Conservation (phyloP, 805 yeast species). For the Kurtzmaniella fragi region DNA sequence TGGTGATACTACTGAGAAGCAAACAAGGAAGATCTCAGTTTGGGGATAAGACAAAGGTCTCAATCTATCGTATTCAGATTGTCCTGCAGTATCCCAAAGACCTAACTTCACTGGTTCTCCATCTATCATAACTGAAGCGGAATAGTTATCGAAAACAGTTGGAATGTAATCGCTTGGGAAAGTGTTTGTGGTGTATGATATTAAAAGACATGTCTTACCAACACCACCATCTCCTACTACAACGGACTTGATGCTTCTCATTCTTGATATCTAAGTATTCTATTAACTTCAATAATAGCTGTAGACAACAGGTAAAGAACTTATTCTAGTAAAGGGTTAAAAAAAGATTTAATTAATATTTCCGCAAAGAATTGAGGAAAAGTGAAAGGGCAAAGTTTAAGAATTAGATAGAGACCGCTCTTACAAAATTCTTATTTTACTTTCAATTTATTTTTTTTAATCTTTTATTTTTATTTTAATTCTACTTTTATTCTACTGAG, state of each 20-base stretch:
- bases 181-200: constrained; percentile 86
- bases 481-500: no score
- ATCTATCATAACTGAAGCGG: constrained; percentile 79
- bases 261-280: constrained; percentile 13
- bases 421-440: no score
- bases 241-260: constrained; percentile 89
- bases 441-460: no score
- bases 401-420: no score
- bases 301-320: no score
- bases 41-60: constrained; percentile 90
- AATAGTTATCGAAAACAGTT: constrained; percentile 88
- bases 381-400: no score
- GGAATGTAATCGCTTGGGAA: constrained; percentile 93
- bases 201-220: constrained; percentile 86
- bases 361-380: no score
- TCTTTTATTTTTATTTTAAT: no score
- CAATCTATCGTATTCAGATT: constrained; percentile 83
- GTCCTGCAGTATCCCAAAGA: constrained; percentile 96
- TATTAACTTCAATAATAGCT: no score
- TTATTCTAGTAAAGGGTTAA: no score
- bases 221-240: constrained; percentile 96
- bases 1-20: constrained; percentile 81
- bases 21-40: constrained; percentile 80
- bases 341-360: no score
- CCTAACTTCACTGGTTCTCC: constrained; percentile 81